Conservation (phyloP, 2,329 filamentous ascomycete genomes). For the Thelonectria blattea region DNA sequence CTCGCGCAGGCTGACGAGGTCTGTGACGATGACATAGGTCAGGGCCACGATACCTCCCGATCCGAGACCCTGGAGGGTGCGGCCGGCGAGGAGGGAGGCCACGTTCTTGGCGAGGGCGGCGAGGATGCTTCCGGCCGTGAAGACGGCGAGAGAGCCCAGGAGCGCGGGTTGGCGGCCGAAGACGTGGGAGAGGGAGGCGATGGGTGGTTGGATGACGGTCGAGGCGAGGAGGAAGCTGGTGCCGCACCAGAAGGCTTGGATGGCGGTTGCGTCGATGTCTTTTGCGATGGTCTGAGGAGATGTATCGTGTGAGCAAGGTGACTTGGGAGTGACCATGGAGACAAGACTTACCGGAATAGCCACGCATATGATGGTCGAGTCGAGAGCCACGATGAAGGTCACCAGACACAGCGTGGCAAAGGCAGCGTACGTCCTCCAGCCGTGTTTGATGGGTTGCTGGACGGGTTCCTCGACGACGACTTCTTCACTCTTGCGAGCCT, state of each 20-base stretch:
- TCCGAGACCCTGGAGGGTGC: slow-evolving; percentile 58
- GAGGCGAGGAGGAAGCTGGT: slow-evolving; percentile 35
- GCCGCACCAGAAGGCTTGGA: slow-evolving; percentile 35
- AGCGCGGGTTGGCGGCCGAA: slow-evolving; percentile 32
- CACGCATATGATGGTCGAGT: slow-evolving; percentile 35
- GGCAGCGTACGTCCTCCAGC: slow-evolving; percentile 30
- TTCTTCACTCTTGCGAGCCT: neutral
- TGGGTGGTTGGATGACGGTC: slow-evolving; percentile 33
- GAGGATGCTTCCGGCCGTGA: slow-evolving; percentile 30
- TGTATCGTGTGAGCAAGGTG: neutral
- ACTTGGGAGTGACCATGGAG: neutral
- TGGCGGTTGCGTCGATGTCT: slow-evolving; percentile 31
- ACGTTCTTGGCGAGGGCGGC: slow-evolving; percentile 30
- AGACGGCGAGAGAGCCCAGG: slow-evolving; percentile 28
- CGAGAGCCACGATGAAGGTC: slow-evolving; percentile 35
- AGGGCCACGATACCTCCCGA: slow-evolving; percentile 57
- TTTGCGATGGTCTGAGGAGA: slow-evolving; percentile 31
- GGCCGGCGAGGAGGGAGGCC: slow-evolving; percentile 50
- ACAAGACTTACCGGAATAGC: slow-evolving; percentile 28
- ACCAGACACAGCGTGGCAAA: slow-evolving; percentile 34
- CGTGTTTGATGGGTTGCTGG: neutral
- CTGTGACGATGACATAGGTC: slow-evolving; percentile 53
- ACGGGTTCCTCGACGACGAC: slow-evolving; percentile 3
- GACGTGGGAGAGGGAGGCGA: slow-evolving; percentile 34
- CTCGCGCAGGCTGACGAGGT: slow-evolving; percentile 52